These are phyloP conservation scores for Yueomyces sinensis DNA, from an alignment of 805 yeast genomes.

Conservation along the genomic window DNA sequence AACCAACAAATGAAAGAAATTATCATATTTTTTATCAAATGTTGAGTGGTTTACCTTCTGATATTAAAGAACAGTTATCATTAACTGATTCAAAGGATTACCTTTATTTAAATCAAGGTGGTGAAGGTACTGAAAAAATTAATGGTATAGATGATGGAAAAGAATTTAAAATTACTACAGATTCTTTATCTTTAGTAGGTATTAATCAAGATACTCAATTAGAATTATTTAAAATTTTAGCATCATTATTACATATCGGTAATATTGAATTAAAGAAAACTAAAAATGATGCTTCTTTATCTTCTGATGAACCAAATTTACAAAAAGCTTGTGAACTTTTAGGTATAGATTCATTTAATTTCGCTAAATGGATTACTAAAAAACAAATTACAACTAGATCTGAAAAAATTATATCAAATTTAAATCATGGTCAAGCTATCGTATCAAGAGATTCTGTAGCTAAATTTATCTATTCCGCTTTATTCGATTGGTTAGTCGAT, in stretches of 20 bases:
- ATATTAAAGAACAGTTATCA: conserved; percentile 42
- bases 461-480: conserved; percentile 79
- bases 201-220: conserved; percentile 44
- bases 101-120: conserved; percentile 83
- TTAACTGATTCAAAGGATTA: conserved; percentile 56
- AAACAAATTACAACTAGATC: conserved; percentile 87
- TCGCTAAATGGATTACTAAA: conserved; percentile 86
- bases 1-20: conserved; percentile 81
- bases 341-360: conserved; percentile 58
- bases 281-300: conserved; percentile 66
- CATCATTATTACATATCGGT: conserved; percentile 87
- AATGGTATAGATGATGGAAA: conserved; percentile 69
- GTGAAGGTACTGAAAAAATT: conserved; percentile 48
- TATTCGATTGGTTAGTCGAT: conserved; percentile 90
- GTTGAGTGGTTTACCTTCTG: conserved; percentile 50
- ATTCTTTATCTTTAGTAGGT: conserved; percentile 72
- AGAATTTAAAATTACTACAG: conserved; percentile 65
- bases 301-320: conserved; percentile 78
- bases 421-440: conserved; percentile 69
- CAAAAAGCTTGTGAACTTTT: conserved; percentile 72
- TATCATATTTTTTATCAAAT: conserved; percentile 92
- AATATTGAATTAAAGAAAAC: conserved; percentile 79
- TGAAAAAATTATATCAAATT: conserved; percentile 77
- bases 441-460: conserved; percentile 97
- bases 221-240: conserved; percentile 63